These are phyloP conservation scores for Juglanconis juglandina DNA, from an alignment of 2,329 filamentous ascomycete genomes.

Conservation along the genomic window DNA sequence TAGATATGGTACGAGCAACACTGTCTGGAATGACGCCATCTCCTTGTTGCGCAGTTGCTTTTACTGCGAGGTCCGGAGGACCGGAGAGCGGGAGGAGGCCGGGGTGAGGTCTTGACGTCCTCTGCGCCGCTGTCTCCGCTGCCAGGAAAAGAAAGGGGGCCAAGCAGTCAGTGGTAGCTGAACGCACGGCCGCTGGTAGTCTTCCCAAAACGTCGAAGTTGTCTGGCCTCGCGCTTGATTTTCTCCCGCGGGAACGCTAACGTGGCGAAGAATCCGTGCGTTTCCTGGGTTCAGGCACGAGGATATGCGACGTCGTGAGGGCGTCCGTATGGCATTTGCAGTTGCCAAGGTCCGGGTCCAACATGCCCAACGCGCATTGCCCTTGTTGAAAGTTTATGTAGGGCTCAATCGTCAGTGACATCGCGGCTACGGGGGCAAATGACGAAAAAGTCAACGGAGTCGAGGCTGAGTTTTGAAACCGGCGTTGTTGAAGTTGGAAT, in stretches of 20 bases:
- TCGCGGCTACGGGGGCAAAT: slow-evolving; percentile 11
- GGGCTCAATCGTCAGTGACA: background rate
- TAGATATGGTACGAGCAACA: slow-evolving; percentile 7
- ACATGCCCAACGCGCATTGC: background rate
- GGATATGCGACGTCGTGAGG: background rate
- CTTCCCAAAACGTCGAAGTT: background rate
- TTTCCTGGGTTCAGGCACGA: slow-evolving; percentile 5
- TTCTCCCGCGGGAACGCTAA: background rate
- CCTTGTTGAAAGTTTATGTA: background rate
- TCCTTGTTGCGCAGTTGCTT: background rate
- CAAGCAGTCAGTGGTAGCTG: background rate
- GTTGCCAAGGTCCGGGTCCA: background rate
- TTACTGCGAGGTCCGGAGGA: background rate
- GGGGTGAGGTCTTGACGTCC: background rate
- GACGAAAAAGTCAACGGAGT: background rate
- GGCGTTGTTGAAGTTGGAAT: background rate
- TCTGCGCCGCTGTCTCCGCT: background rate
- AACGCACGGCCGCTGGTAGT: slow-evolving; percentile 6
- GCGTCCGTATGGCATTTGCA: slow-evolving; percentile 3
- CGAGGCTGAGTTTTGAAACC: slow-evolving; percentile 1
- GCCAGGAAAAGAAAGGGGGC: background rate
- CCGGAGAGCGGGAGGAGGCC: background rate
- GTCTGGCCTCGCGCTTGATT: slow-evolving; percentile 1
- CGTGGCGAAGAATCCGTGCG: slow-evolving; percentile 3
- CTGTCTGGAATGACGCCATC: background rate